phyloP scores from a whole-genome alignment of 2,329 filamentous ascomycete genomes.

The Raffaelea albimanens region DNA sequence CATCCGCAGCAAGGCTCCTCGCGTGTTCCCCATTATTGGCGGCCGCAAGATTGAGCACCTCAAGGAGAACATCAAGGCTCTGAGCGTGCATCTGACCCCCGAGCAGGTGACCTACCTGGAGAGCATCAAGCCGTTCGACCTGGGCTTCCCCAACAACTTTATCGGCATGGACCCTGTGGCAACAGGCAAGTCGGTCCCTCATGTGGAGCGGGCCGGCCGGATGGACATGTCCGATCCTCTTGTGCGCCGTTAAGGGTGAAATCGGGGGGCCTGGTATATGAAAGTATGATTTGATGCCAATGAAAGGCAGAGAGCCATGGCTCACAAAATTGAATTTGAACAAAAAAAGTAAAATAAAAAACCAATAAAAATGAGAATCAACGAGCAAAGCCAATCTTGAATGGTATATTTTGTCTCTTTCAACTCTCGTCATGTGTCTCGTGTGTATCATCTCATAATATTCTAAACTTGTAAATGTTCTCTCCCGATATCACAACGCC shows the following conservation, averaged over 20 bases:
- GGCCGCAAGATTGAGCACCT: slow-evolving; percentile 43
- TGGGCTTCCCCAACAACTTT: slow-evolving; percentile 43
- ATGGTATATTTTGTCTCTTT: too few species aligned
- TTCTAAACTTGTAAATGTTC: too few species aligned
- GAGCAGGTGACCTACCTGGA: slow-evolving; percentile 48
- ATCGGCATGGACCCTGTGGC: slow-evolving; percentile 20
- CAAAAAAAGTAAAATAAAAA: too few species aligned
- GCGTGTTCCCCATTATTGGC: slow-evolving; percentile 45
- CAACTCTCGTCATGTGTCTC: too few species aligned
- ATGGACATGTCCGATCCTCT: slow-evolving; percentile 8
- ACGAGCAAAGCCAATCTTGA: too few species aligned
- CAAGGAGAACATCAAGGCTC: slow-evolving; percentile 43
- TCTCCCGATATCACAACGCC: too few species aligned
- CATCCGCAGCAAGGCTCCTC: slow-evolving; percentile 37
- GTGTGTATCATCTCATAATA: too few species aligned
- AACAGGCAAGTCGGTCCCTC: slow-evolving; percentile 2
- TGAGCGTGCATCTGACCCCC: slow-evolving; percentile 37
- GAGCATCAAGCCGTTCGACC: slow-evolving; percentile 38
- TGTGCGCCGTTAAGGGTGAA: slow-evolving; percentile 4
- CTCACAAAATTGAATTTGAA: too few species aligned
- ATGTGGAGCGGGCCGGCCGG: background rate
- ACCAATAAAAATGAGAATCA: too few species aligned
- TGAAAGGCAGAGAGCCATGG: too few species aligned
- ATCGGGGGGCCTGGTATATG: too few species aligned
- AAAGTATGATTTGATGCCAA: too few species aligned